A percentile compares a stretch with the other conserved stretches of the same genome.
Conservation (phyloP, 2,329 filamentous ascomycete genomes). For the Pseudogymnoascus sp. region DNA sequence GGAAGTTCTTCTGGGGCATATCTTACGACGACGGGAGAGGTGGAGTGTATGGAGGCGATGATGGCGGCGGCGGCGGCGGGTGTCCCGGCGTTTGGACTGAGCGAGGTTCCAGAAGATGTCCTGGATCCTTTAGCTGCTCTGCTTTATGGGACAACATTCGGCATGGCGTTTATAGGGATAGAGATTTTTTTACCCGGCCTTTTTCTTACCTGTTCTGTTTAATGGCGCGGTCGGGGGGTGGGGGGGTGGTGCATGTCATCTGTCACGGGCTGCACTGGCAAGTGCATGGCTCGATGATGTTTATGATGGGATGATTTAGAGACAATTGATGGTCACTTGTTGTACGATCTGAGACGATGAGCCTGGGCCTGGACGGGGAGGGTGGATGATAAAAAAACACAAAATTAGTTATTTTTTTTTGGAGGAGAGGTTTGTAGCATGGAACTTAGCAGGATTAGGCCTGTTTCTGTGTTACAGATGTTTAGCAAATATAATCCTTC, state of each 20-base stretch:
- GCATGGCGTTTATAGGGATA: slow-evolving; percentile 15
- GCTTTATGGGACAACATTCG: slow-evolving; percentile 19
- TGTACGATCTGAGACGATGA: slow-evolving; percentile 21
- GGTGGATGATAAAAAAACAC: slow-evolving; percentile 13
- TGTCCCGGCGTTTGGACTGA: background rate
- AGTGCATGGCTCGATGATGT: slow-evolving; percentile 17
- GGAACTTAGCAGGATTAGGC: background rate
- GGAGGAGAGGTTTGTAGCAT: background rate
- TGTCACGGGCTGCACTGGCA: background rate
- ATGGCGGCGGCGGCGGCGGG: slow-evolving; percentile 14
- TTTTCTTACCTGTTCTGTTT: slow-evolving; percentile 7
- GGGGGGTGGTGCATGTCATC: slow-evolving; percentile 13
- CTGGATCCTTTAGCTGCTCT: slow-evolving; percentile 23
- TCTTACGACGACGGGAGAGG: slow-evolving; percentile 15
- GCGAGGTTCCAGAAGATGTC: slow-evolving; percentile 4
- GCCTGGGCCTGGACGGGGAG: slow-evolving; percentile 23
- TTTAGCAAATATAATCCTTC: slow-evolving; percentile 6
- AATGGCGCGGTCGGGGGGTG: slow-evolving; percentile 11
- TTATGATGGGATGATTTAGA: slow-evolving; percentile 16
- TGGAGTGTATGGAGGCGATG: slow-evolving; percentile 25
- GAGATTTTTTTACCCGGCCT: background rate
- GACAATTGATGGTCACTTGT: slow-evolving; percentile 23
- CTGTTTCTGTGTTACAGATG: background rate
- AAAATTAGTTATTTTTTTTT: slow-evolving; percentile 12
- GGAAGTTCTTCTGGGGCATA: slow-evolving; percentile 23